Conservation (phyloP, 345 rosid species). For the Corymbia maculata region DNA sequence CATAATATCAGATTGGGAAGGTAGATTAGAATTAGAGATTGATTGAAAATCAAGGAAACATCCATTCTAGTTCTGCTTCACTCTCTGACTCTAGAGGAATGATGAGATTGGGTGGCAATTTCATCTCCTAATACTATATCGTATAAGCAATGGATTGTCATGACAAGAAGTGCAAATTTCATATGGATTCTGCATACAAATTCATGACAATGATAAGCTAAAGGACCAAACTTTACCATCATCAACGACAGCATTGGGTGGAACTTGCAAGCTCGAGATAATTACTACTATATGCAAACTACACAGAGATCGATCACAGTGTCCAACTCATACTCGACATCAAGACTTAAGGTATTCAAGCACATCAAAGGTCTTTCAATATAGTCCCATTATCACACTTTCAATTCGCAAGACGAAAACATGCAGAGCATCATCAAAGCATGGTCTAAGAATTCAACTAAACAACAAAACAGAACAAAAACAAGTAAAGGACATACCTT, state of each 20-base stretch:
- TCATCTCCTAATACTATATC: neutral
- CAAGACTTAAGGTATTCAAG: neutral
- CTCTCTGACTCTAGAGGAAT: neutral
- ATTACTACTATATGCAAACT: neutral
- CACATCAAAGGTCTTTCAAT: neutral
- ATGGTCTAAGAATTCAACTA: neutral
- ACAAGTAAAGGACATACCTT: conserved; percentile 29
- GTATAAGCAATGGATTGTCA: neutral
- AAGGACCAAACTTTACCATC: neutral
- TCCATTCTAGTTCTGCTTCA: neutral
- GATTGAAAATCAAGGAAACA: neutral
- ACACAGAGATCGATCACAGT: neutral
- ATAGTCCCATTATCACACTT: neutral
- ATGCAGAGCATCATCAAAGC: neutral
- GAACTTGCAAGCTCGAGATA: neutral
- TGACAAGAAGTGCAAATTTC: neutral
- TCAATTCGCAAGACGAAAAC: neutral
- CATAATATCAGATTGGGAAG: neutral
- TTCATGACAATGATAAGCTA: neutral
- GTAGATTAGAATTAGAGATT: neutral
- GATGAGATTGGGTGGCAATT: neutral
- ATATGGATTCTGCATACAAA: neutral
- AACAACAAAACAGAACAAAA: neutral
- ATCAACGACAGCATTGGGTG: neutral
- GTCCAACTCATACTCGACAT: neutral